phyloP scores from a whole-genome alignment of 1,284 basidiomycete genomes.

The Boletellus deceptivus region DNA sequence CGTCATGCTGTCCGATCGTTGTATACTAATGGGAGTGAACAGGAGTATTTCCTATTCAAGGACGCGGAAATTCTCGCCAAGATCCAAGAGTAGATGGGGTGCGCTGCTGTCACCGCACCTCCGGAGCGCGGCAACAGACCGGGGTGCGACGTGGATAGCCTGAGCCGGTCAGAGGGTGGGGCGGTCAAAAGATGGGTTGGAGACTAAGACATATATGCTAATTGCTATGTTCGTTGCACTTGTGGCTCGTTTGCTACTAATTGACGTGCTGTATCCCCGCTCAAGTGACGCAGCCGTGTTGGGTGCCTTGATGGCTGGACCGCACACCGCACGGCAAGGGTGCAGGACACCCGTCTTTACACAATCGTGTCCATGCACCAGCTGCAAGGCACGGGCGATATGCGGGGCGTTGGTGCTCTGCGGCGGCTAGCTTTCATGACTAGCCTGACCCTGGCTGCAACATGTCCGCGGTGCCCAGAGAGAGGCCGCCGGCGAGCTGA shows the following conservation, averaged over 20 bases:
- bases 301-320: background rate
- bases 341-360: background rate
- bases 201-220: slow-evolving; percentile 17
- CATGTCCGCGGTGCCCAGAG: no score
- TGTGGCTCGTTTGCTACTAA: slow-evolving; percentile 14
- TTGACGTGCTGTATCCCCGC: slow-evolving; percentile 27
- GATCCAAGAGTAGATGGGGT: slow-evolving; percentile 76
- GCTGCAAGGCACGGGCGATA: no score
- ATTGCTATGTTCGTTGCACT: slow-evolving; percentile 23
- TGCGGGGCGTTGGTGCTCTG: no score
- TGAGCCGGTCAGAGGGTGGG: background rate
- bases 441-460: no score
- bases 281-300: slow-evolving; percentile 14
- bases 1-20: background rate
- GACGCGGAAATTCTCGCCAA: slow-evolving; percentile 97
- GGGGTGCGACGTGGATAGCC: no score
- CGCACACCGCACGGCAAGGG: background rate
- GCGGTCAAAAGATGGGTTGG: slow-evolving; percentile 11
- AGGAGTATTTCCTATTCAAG: slow-evolving; percentile 94
- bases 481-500: no score
- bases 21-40: slow-evolving; percentile 6
- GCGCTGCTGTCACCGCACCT: no score
- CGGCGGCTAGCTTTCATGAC: no score
- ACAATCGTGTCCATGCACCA: no score
- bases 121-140: no score